Conservation (phyloP, 441 rosid species). For the Populus trichocarpa region DNA sequence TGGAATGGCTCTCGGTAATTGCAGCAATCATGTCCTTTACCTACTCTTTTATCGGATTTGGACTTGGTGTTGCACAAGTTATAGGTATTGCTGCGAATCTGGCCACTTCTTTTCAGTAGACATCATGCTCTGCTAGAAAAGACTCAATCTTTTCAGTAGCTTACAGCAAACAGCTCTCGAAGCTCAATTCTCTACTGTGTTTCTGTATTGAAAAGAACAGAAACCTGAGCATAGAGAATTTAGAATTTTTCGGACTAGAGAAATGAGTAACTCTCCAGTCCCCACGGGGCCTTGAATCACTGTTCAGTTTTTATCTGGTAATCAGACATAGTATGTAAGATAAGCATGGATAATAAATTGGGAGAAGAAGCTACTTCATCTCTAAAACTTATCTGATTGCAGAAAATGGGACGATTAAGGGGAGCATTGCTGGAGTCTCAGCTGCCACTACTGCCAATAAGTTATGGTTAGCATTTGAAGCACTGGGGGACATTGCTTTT, state of each 20-base stretch:
- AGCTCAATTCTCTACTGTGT: not conserved
- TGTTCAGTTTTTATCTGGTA: not conserved
- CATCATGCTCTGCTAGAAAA: not conserved
- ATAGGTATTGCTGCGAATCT: slow-evolving; percentile 33
- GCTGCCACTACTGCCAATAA: slow-evolving; percentile 42
- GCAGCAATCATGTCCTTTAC: slow-evolving; percentile 60
- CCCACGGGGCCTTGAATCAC: not conserved
- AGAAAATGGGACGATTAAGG: slow-evolving; percentile 55
- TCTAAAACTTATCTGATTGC: slow-evolving; percentile 12
- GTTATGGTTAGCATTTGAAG: slow-evolving; percentile 53
- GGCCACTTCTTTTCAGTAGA: not conserved
- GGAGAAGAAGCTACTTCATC: not conserved
- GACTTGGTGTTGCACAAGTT: slow-evolving; percentile 42
- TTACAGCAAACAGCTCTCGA: not conserved
- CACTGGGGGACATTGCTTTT: slow-evolving; percentile 10
- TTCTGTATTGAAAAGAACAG: not conserved
- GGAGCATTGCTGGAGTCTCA: slow-evolving; percentile 58
- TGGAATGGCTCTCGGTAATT: slow-evolving; percentile 45
- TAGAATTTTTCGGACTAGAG: not conserved
- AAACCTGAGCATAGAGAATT: not conserved
- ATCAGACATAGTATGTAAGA: not conserved
- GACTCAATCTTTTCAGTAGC: not conserved
- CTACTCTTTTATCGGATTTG: slow-evolving; percentile 52
- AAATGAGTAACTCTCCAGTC: not conserved
- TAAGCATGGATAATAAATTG: not conserved